Percentiles rank a stretch among this genome's conserved stretches.
phyloP scores from a whole-genome alignment of 805 yeast genomes.

The Citeromyces matritensis region DNA sequence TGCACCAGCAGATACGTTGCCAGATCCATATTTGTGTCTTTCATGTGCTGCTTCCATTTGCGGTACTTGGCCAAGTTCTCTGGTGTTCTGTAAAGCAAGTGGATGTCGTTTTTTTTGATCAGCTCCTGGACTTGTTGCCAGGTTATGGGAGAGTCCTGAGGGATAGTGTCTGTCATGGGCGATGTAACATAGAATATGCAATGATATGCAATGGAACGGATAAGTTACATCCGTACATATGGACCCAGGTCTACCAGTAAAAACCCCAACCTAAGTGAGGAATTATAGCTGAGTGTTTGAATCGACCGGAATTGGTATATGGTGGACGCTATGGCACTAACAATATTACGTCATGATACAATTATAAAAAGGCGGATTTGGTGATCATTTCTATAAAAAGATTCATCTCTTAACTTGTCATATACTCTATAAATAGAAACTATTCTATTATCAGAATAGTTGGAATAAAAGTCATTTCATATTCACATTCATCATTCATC shows the following conservation, averaged over 20 bases:
- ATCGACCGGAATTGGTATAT: neutral
- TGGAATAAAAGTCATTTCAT: too few relatives aligned
- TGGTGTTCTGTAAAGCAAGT: conserved; percentile 31
- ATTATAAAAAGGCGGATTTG: too few relatives aligned
- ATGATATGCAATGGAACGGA: neutral
- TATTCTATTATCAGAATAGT: too few relatives aligned
- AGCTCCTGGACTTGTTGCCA: conserved; percentile 28
- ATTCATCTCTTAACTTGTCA: too few relatives aligned
- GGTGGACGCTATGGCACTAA: neutral
- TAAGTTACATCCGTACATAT: neutral
- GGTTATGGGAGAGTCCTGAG: conserved; percentile 17
- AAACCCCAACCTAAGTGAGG: neutral
- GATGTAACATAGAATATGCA: neutral
- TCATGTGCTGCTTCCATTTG: conserved; percentile 25
- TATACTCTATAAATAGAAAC: too few relatives aligned
- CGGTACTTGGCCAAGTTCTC: conserved; percentile 26
- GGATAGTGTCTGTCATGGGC: neutral
- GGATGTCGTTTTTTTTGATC: conserved; percentile 24
- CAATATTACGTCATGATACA: too few relatives aligned
- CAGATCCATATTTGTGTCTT: conserved; percentile 19
- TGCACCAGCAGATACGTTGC: conserved; percentile 26
- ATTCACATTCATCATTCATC: too few relatives aligned
- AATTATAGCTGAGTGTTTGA: neutral
- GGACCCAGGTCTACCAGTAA: neutral
- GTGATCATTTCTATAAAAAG: too few relatives aligned